phyloP scores from a whole-genome alignment of 139 green algal species.

The Prasinococcaceae sp. region DNA sequence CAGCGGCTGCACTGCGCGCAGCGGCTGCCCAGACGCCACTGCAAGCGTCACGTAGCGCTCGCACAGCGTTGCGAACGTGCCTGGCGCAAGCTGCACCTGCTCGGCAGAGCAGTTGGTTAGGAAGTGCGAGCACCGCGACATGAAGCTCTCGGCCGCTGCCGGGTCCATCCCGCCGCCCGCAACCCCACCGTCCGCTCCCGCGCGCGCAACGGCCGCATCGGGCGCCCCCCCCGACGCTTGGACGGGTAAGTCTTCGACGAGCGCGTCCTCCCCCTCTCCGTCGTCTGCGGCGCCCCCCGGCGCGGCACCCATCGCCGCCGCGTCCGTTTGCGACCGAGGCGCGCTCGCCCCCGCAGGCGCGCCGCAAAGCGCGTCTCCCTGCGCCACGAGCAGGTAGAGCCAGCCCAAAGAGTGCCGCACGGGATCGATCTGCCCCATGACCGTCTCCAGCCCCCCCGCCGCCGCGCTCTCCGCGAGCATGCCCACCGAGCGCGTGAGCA shows the following conservation, averaged over 20 bases:
- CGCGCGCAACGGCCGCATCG: background rate
- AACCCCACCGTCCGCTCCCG: background rate
- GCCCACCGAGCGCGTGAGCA: constrained; percentile 3
- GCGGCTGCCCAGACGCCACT: constrained; percentile 15
- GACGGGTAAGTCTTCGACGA: background rate
- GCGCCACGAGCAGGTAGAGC: constrained; percentile 45
- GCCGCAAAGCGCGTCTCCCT: too few relatives aligned
- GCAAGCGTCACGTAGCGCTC: constrained; percentile 35
- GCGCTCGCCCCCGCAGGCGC: too few relatives aligned
- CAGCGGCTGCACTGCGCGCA: constrained; percentile 45
- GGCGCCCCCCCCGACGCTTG: background rate
- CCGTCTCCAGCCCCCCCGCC: background rate
- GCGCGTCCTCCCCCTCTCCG: background rate
- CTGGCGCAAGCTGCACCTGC: too few relatives aligned
- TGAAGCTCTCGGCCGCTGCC: background rate
- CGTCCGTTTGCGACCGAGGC: background rate
- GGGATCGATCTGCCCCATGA: constrained; percentile 19
- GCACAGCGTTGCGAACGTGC: too few relatives aligned
- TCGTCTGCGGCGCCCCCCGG: background rate
- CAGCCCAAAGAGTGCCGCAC: constrained; percentile 43
- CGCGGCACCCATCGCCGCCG: background rate
- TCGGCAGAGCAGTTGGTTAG: constrained; percentile 30
- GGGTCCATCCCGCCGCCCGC: background rate
- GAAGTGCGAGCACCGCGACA: constrained; percentile 26
- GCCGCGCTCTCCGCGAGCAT: constrained; percentile 4